Evolutionary conservation across 2,329 filamentous ascomycete species (phyloP).

Genomic region (Calonectria henricotiae): DNA sequence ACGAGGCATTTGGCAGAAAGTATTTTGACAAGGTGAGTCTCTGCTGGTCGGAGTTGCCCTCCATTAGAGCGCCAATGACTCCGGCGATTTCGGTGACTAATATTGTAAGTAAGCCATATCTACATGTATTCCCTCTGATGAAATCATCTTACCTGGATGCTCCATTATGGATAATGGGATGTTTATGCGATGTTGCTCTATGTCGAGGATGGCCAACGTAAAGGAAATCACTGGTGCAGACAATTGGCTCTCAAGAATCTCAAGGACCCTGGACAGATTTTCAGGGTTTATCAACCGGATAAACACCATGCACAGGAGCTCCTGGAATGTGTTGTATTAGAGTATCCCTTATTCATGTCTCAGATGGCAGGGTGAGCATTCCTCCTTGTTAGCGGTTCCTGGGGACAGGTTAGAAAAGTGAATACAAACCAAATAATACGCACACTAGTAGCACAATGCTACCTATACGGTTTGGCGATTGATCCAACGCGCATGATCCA

Average conservation of each 20-base stretch:
- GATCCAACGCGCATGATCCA: background rate
- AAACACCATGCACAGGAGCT: background rate
- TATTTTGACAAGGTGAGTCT: constrained; percentile 77
- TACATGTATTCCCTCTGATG: background rate
- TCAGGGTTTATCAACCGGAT: constrained; percentile 13
- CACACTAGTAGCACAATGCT: background rate
- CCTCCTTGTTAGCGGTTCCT: background rate
- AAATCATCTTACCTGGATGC: constrained; percentile 59
- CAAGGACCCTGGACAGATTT: background rate
- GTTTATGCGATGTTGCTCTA: background rate
- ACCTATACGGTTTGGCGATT: background rate
- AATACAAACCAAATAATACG: background rate
- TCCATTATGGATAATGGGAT: constrained; percentile 51
- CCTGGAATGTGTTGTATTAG: constrained; percentile 31
- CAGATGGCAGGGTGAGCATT: background rate
- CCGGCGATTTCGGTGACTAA: constrained; percentile 73
- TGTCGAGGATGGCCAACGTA: background rate
- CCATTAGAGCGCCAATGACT: constrained; percentile 79
- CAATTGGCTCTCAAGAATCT: background rate
- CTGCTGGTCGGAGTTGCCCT: constrained; percentile 78
- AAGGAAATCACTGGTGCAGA: background rate
- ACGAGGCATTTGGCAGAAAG: constrained; percentile 81
- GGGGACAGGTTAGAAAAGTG: background rate
- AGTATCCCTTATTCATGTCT: constrained; percentile 5
- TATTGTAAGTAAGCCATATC: background rate